These are phyloP conservation scores for Asterochloris sp. DNA, from an alignment of 139 green algal genomes.

Conservation along the genomic window DNA sequence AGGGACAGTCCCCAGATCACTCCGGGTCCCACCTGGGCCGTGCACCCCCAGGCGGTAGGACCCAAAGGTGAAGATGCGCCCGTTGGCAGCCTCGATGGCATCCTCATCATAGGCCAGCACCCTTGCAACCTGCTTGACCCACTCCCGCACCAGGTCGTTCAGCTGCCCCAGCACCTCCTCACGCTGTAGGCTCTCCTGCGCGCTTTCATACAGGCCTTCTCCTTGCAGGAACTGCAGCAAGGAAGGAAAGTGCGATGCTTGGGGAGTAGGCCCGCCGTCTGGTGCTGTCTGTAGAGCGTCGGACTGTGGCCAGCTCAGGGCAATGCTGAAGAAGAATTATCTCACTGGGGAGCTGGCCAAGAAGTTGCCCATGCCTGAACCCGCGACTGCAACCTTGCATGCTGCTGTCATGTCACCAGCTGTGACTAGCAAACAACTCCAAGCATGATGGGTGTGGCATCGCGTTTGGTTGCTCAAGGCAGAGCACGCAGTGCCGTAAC, in stretches of 20 bases:
- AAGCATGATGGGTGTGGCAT: too few species aligned
- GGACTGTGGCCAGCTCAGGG: too few species aligned
- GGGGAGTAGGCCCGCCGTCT: background rate
- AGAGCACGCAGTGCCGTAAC: background rate
- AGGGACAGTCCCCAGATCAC: background rate
- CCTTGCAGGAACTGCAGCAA: slow-evolving; percentile 35
- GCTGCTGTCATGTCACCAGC: too few species aligned
- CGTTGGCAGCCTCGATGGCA: slow-evolving; percentile 61
- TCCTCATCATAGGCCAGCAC: background rate
- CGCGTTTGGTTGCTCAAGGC: background rate
- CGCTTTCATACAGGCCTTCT: slow-evolving; percentile 41
- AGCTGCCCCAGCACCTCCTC: slow-evolving; percentile 50
- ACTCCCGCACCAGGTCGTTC: slow-evolving; percentile 41
- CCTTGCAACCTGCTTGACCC: slow-evolving; percentile 41
- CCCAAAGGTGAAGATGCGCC: slow-evolving; percentile 92
- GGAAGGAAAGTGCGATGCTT: background rate
- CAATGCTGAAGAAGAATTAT: too few species aligned
- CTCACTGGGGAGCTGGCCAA: too few species aligned
- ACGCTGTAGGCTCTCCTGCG: slow-evolving; percentile 35
- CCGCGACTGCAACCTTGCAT: too few species aligned
- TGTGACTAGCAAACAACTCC: too few species aligned
- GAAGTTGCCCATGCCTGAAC: too few species aligned
- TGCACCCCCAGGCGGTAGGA: slow-evolving; percentile 94
- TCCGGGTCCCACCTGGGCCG: slow-evolving; percentile 58
- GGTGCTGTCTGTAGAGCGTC: too few species aligned